These are phyloP conservation scores for Rutstroemia sydowiana DNA, from an alignment of 2,329 filamentous ascomycete genomes.

Conservation along the genomic window DNA sequence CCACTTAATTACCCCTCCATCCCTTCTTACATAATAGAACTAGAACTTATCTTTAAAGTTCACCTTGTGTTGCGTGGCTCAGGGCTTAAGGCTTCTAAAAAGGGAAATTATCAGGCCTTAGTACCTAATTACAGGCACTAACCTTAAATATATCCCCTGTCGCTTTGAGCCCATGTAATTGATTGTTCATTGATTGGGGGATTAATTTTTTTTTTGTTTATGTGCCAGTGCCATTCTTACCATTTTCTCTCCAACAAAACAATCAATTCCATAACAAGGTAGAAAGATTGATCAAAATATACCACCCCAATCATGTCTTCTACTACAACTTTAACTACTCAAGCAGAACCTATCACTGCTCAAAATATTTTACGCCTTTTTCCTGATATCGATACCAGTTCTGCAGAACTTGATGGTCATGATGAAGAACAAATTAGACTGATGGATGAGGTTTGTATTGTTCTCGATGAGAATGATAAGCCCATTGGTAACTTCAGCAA, in stretches of 20 bases:
- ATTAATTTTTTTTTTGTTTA: background rate
- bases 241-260: no score
- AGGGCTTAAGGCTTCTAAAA: no score
- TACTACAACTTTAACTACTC: constrained; percentile 40
- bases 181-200: no score
- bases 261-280: no score
- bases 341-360: constrained; percentile 64
- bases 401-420: constrained; percentile 74
- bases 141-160: background rate
- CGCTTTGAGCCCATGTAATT: background rate
- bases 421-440: constrained; percentile 95
- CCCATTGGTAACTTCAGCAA: constrained; percentile 97
- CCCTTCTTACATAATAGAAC: background rate
- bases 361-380: constrained; percentile 83
- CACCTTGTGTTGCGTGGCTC: no score
- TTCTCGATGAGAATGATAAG: constrained; percentile 82
- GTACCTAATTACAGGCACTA: background rate
- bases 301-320: constrained; percentile 25
- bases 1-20: no score
- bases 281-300: constrained; percentile 4
- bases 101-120: no score
- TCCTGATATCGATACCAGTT: constrained; percentile 69
- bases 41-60: no score
- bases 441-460: constrained; percentile 99
- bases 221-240: no score